Conservation (phyloP, 2,329 filamentous ascomycete species). For the Nigrograna mackinnonii region DNA sequence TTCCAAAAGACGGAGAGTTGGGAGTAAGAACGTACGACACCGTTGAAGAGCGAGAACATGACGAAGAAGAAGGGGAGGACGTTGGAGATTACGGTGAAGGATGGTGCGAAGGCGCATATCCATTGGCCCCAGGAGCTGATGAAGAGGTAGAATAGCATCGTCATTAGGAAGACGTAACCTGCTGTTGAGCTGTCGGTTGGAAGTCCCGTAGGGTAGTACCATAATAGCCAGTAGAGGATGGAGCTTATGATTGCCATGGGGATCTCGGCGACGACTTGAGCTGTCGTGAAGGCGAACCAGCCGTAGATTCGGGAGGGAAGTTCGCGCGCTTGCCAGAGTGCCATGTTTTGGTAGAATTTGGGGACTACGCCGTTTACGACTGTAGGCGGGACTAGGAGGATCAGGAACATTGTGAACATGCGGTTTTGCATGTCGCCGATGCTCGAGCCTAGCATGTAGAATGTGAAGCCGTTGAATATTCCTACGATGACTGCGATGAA, state of each 20-base stretch:
- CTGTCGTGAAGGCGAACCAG: constrained; percentile 76
- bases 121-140: constrained; percentile 78
- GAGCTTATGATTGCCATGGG: constrained; percentile 68
- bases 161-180: constrained; percentile 80
- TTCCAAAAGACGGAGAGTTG: constrained; percentile 71
- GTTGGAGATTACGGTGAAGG: constrained; percentile 78
- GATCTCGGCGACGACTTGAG: constrained; percentile 73
- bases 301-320: constrained; percentile 75
- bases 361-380: constrained; percentile 74
- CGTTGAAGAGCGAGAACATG: constrained; percentile 76
- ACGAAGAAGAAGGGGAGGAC: constrained; percentile 78
- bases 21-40: constrained; percentile 70
- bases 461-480: constrained; percentile 81
- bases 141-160: constrained; percentile 77
- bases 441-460: constrained; percentile 69
- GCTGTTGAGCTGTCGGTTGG: constrained; percentile 66
- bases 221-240: constrained; percentile 72
- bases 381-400: constrained; percentile 64
- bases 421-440: constrained; percentile 74
- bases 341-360: constrained; percentile 76
- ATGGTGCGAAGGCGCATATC: constrained; percentile 81
- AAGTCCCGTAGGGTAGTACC: constrained; percentile 77
- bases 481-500: constrained; percentile 73
- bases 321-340: constrained; percentile 74
- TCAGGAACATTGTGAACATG: constrained; percentile 73